Evolutionary conservation across 2,329 filamentous ascomycete genomes (phyloP).

Genomic region (Aspergillus sclerotialis): DNA sequence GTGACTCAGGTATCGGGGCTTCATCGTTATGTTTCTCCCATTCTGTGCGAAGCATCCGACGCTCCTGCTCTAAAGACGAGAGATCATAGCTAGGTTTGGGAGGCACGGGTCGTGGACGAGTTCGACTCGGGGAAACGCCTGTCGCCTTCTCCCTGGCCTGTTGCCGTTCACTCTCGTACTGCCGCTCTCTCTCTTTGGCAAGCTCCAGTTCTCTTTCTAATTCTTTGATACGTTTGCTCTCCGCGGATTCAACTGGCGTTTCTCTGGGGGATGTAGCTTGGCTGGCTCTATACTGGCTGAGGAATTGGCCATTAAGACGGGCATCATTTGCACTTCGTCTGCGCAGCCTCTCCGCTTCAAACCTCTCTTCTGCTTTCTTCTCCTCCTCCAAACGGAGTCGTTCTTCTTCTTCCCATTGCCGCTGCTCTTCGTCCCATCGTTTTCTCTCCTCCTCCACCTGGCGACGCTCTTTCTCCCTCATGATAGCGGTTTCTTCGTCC

Average conservation of each 20-base stretch:
- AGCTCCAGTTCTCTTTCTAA: slow-evolving; percentile 67
- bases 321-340: slow-evolving; percentile 56
- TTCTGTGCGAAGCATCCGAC: slow-evolving; percentile 52
- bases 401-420: slow-evolving; percentile 69
- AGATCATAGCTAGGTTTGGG: slow-evolving; percentile 44
- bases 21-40: slow-evolving; percentile 42
- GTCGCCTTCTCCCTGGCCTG: slow-evolving; percentile 32
- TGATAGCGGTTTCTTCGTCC: slow-evolving; percentile 39
- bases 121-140: slow-evolving; percentile 18
- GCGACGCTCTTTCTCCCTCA: slow-evolving; percentile 46
- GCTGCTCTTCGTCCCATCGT: slow-evolving; percentile 48
- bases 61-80: slow-evolving; percentile 55
- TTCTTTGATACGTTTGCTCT: slow-evolving; percentile 67
- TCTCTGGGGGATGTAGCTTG: slow-evolving; percentile 41
- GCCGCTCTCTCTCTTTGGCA: slow-evolving; percentile 59
- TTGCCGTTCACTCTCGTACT: slow-evolving; percentile 56
- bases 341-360: slow-evolving; percentile 60
- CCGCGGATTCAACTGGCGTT: slow-evolving; percentile 41
- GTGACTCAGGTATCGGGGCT: slow-evolving; percentile 4
- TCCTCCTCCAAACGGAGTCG: slow-evolving; percentile 66
- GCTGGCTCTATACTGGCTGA: slow-evolving; percentile 79
- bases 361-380: slow-evolving; percentile 59
- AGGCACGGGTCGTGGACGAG: slow-evolving; percentile 24
- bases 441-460: slow-evolving; percentile 41
- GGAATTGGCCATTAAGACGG: slow-evolving; percentile 71